Percentiles rank a stretch among this genome's conserved stretches.
These are phyloP conservation scores for Atalantia buxifolia DNA, from an alignment of 345 rosid genomes.

Conservation along the genomic window DNA sequence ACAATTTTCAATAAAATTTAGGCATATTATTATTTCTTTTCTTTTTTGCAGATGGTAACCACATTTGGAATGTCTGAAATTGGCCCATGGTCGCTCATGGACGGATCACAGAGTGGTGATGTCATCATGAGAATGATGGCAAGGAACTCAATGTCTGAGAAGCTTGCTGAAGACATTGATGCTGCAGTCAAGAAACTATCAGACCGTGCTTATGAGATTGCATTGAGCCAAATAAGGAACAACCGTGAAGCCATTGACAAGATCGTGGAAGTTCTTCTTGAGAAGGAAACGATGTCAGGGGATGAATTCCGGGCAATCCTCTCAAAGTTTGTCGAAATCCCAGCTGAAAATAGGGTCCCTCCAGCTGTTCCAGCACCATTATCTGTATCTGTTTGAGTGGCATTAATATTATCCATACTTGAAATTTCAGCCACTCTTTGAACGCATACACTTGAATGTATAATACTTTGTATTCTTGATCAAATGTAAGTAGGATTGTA, in stretches of 20 bases:
- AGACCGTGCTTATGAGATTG: constrained; percentile 80
- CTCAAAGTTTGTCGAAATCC: constrained; percentile 87
- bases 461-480: constrained; percentile 8
- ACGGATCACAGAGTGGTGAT: constrained; percentile 70
- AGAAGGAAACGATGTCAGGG: constrained; percentile 86
- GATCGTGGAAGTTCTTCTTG: constrained; percentile 85
- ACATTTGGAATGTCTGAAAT: constrained; percentile 99
- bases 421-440: neutral
- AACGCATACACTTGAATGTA: constrained; percentile 1
- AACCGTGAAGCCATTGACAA: constrained; percentile 98
- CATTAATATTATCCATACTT: neutral
- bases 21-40: neutral
- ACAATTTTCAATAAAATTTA: constrained; percentile 9
- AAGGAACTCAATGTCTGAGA: constrained; percentile 97
- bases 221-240: constrained; percentile 71
- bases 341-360: constrained; percentile 65
- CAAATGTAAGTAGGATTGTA: constrained; percentile 7
- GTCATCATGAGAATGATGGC: constrained; percentile 99
- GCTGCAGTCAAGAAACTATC: constrained; percentile 72
- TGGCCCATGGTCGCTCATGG: constrained; percentile 99
- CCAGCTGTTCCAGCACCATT: constrained; percentile 52
- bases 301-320: constrained; percentile 95
- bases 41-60: constrained; percentile 75
- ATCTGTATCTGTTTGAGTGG: constrained; percentile 22
- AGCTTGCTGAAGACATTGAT: constrained; percentile 93